These are phyloP conservation scores for Podospora anserina DNA, from an alignment of 495 filamentous ascomycete species.

Conservation along the genomic window DNA sequence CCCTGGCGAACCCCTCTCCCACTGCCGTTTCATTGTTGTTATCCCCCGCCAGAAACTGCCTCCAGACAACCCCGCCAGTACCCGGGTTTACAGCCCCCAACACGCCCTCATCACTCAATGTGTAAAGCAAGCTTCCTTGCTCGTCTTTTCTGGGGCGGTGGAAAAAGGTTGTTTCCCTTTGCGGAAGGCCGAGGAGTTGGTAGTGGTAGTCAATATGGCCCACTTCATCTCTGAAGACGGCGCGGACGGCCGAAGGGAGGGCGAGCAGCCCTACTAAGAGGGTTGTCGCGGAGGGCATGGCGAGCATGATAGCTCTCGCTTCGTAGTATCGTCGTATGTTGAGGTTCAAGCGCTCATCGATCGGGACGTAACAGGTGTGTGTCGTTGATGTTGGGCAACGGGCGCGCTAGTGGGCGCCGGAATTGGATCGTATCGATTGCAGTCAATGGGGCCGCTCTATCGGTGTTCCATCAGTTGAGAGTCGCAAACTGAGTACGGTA, in stretches of 20 bases:
- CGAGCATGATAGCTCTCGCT: not conserved
- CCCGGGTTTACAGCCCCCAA: constrained; percentile 87
- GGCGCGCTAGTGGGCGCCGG: not conserved
- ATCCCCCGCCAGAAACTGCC: constrained; percentile 48
- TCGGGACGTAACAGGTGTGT: not conserved
- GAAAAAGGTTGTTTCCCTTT: constrained; percentile 85
- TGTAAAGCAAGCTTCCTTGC: constrained; percentile 87
- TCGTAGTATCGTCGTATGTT: not conserved
- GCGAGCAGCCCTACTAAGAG: constrained; percentile 24
- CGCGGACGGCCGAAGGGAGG: constrained; percentile 46
- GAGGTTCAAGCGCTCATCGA: not conserved
- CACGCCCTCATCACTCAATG: constrained; percentile 74
- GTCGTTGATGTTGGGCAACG: not conserved
- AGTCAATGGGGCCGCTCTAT: not conserved
- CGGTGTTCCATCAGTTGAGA: not conserved
- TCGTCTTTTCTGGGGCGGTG: constrained; percentile 76
- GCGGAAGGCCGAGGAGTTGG: constrained; percentile 78
- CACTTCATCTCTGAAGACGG: constrained; percentile 88
- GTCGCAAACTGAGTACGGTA: not conserved
- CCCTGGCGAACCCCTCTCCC: constrained; percentile 57
- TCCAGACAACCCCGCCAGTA: constrained; percentile 81
- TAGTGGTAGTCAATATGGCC: constrained; percentile 91
- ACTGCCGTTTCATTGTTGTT: not conserved
- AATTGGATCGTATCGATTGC: not conserved
- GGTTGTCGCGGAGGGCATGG: not conserved